These are phyloP conservation scores for Heliamphora pulchella DNA, from an alignment of 179 eudicot genomes.

Conservation along the genomic window DNA sequence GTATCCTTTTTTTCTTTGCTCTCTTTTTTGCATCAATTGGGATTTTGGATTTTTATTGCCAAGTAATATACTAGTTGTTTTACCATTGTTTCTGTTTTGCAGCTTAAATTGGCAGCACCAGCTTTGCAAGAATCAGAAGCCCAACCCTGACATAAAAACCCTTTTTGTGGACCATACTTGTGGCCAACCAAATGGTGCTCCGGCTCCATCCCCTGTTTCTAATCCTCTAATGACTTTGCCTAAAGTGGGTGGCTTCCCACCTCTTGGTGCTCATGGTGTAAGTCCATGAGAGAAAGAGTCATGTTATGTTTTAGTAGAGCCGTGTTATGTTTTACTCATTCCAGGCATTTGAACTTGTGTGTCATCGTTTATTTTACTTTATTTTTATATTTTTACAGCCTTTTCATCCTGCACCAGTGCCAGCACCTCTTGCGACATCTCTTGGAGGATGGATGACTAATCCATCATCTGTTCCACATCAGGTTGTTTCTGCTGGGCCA, in stretches of 20 bases:
- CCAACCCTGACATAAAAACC: conserved; percentile 94
- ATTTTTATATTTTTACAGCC: conserved; percentile 27
- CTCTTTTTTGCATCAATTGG: background rate
- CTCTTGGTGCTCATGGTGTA: conserved; percentile 89
- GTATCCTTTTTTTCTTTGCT: background rate
- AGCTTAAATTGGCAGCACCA: conserved; percentile 98
- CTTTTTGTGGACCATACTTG: conserved; percentile 93
- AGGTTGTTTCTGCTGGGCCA: conserved; percentile 72
- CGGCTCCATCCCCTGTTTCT: conserved; percentile 82
- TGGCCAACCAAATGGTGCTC: conserved; percentile 83
- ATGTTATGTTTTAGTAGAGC: background rate
- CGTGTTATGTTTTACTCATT: background rate
- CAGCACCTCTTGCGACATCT: conserved; percentile 67
- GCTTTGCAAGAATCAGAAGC: conserved; percentile 85
- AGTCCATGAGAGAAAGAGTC: conserved; percentile 19
- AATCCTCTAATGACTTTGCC: conserved; percentile 74
- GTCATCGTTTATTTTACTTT: background rate
- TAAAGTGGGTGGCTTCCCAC: conserved; percentile 78
- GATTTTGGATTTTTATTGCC: background rate
- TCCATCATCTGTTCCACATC: conserved; percentile 59
- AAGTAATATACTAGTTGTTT: background rate
- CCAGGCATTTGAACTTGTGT: background rate
- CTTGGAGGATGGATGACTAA: conserved; percentile 96
- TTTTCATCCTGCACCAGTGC: conserved; percentile 64
- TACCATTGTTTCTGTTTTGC: conserved; percentile 20